Base-by-base conservation (phyloP, 352 stramenopile genomes). In the Phytopythium cucurbitacearum region DNA sequence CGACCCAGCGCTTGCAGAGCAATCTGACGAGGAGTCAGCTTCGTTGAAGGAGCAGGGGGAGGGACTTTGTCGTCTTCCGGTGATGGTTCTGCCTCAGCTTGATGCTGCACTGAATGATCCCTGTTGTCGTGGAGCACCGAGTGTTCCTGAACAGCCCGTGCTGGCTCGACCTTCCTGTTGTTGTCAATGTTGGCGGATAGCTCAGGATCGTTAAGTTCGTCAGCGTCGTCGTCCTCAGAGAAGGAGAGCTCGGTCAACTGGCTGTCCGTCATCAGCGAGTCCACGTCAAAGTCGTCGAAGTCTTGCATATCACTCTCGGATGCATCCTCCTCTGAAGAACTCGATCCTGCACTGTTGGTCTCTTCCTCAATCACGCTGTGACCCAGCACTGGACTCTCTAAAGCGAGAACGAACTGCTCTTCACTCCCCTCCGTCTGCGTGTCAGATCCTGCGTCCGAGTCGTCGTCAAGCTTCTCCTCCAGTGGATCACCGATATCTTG, bases 201-300 rank as follows among this genome's bases (percentile, higher is more conserved):
- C 7, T 50, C 44, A 7, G 10, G 13, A 33, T 15, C 5, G 13
- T 4, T 15, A 44, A 3, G 4, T 10, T 28, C 15, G 21, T n/a
- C 21, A 36, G 41, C 34, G 35, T 7, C 15, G 35, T 45, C 37
- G 35, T 53, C 36, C 4, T 53, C 48, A 36, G 35, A 44, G 36
- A 45, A 36, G 8, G 48, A 53, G n/a, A 46, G 28, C 48, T 53
- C 48, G 37, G 35, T 53, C 2, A 53, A 39, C 21, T 53, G 48
- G 48, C 45, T 53, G 48, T 53, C 33, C 11, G 48, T 46, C 8
- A 36, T 42, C 37, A n/a, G 7, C 6, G 66, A 67, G 33, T 73
- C 64, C 28, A 62, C 67, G n/a, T 76, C 67, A n/a, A 73, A 71
- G 48, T 71, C 52, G 13, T 48, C 67, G n/a, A 60, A 67, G 7